Base-by-base conservation (phyloP, 805 yeast genomes). In the Candida coleopterorum region DNA sequence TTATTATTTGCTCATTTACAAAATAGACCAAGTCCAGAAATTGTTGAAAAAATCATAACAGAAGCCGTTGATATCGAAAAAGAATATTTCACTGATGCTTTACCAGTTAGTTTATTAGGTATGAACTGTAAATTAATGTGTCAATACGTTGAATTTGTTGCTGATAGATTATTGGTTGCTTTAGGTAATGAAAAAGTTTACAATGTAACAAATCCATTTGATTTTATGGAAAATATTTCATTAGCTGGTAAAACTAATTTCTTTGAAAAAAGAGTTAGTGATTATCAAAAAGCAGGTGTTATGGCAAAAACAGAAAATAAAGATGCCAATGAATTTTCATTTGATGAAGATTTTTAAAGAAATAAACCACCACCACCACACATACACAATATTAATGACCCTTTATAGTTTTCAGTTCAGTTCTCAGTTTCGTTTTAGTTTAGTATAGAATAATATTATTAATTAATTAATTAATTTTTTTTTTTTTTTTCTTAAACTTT, bases 241-340 rank as follows among this genome's bases (percentile, higher is more conserved):
- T 78, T 90, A 52, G 95, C 97, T 41, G 98, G 98, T 68, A 90
- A 90, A 79, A 90, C 98, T 53, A 90, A 93, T 75, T 90, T 90
- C 79, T 90, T 90, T 60, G 98, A 90, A 75, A 90, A 90, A 79
- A 85, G 98, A 71, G 98, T 90, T 40, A 85, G 95, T 41, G 98
- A 90, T 68, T 90, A 90, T 71, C 98, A 90, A 72, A 93, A 90
- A 73, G 97, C 98, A 41, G 97, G 98, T 73, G 98, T 90, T 56
- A 90, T 90, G 93, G 90, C 95, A 48, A 73, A 74, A 48, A 62
- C 78, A n/a, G 39, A 35, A 14, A 35, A 29, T 17, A 27, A 25
- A 20, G 35, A 29, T 16, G 34, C 59, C 70, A 43, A 58, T 58
- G 75, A 77, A 31, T 89, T 90, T 68, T 69, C 83, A 33, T 82